A percentile compares a stretch with the other conserved stretches of the same genome.
Conservation (phyloP, 805 yeast species). For the Yamadazyma paraphyllophila region DNA sequence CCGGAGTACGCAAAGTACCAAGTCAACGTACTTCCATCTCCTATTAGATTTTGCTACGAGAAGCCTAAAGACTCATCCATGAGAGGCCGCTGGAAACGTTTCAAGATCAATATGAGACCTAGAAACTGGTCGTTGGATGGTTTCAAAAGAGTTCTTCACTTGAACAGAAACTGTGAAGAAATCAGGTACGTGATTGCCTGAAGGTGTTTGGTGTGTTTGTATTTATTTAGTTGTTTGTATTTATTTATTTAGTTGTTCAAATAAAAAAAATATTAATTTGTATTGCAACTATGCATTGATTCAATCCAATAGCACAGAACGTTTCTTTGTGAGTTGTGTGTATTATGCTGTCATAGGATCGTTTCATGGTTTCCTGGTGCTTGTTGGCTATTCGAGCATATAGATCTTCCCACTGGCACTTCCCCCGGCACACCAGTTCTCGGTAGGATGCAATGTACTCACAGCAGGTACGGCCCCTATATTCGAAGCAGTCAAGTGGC, state of each 20-base stretch:
- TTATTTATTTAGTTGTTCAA: too few relatives aligned
- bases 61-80: background rate
- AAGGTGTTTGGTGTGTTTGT: too few relatives aligned
- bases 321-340: too few relatives aligned
- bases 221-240: background rate
- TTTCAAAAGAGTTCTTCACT: background rate
- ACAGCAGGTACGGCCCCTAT: slow-evolving; percentile 96
- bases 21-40: background rate
- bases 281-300: too few relatives aligned
- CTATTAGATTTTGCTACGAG: background rate
- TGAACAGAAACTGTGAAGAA: background rate
- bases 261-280: too few relatives aligned
- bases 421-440: slow-evolving; percentile 92
- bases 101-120: background rate
- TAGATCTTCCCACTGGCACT: slow-evolving; percentile 90
- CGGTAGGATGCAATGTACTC: slow-evolving; percentile 73
- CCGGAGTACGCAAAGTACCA: background rate
- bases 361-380: too few relatives aligned
- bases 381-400: slow-evolving; percentile 45
- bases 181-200: background rate
- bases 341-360: too few relatives aligned
- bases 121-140: background rate
- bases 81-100: background rate
- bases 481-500: slow-evolving; percentile 59
- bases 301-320: too few relatives aligned